Evolutionary conservation across 306 rosid species (phyloP), one percentile per base, ranked within the genome.

Genomic region (Lagenaria siceraria): DNA sequence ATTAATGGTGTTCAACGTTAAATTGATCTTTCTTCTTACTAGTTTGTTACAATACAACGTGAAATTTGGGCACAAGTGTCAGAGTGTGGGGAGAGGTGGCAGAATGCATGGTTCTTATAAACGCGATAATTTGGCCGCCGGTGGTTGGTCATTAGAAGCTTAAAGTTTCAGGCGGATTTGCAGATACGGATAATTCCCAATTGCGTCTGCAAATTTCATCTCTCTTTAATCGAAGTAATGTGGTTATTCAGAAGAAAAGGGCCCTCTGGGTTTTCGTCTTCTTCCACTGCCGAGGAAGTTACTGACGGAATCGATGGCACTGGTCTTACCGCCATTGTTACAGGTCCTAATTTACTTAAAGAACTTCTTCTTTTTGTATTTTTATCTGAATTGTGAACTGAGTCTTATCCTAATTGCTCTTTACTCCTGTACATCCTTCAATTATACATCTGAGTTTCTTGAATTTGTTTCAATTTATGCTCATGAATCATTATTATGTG

Each of bases 241-340:
- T 78, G 98, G 98, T 84, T 78, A 11, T 90, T 94, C 76, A 76
- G 80, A 77, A 86, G 77, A 53, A 89, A 85, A 79, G 92, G 94
- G 2, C 68, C 83, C 11, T 91, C 98, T n/a, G 97, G 93, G 61
- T 91, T 91, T 84, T 88, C 93, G 8, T 81, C 84, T 0, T 81
- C 90, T 75, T 91, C 97, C 15, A 91, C 96, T 10, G 97, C 98
- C 0, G 93, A 88, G 65, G 86, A 89, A 53, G 98, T 91, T 72
- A 88, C 98, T 25, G 74, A 82, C 15, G 93, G 97, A 42, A 85
- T 89, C 62, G 85, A 89, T 83, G 98, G 91, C 14, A 81, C 27
- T 77, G 97, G 84, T 27, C 93, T 91, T 79, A 88, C 97, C 35
- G 98, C 98, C 38, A 85, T 93, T 83, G 90, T 93, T 66, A 91